Evolutionary conservation across 1,139 yeast genomes (phyloP), one percentile per base, ranked within the genome.

Genomic region (Saccharomycopsis crataegensis): DNA sequence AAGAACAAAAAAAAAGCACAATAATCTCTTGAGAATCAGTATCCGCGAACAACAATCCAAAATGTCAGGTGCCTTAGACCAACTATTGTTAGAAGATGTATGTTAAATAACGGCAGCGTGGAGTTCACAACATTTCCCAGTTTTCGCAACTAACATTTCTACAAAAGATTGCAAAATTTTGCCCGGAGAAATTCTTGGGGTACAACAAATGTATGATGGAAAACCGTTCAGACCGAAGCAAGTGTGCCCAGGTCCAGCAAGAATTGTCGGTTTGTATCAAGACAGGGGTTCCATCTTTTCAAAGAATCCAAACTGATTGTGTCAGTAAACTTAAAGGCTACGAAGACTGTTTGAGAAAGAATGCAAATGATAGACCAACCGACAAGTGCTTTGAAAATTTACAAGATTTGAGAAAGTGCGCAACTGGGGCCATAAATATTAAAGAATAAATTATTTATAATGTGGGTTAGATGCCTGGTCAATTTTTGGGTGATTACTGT

Each of bases 151-250:
- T 48, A 38, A 45, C 53, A 6, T 17, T 17, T 8, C 22, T 34
- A 22, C 40, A 16, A n/a, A 42, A 69, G 73, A 82, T 84, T 49
- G 87, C 89, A 14, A 72, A 78, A 53, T 69, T 73, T 61, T 84
- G 91, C 64, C 89, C 90, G 0, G 79, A 76, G 58, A 77, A 78
- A 62, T 83, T 84, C 60, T 67, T 84, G 52, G 76, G 75, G 31
- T 83, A 82, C 66, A 88, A 84, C 66, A 78, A 77, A 60, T 84
- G 91, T 61, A 75, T 84, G 71, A 70, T 81, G 53, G 71, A 52
- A 6, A 54, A 52, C 43, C 33, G 69, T 28, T 72, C 75, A 45
- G 75, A 76, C 58, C 71, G 78, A 40, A 62, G 73, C 53, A 67
- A 70, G 52, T 84, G 91, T 62, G 65, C 68, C 1, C 62, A 65